Evolutionary conservation across 805 yeast species (phyloP), one percentile per base, ranked within the genome.

Genomic region (Ogataea henricii): DNA sequence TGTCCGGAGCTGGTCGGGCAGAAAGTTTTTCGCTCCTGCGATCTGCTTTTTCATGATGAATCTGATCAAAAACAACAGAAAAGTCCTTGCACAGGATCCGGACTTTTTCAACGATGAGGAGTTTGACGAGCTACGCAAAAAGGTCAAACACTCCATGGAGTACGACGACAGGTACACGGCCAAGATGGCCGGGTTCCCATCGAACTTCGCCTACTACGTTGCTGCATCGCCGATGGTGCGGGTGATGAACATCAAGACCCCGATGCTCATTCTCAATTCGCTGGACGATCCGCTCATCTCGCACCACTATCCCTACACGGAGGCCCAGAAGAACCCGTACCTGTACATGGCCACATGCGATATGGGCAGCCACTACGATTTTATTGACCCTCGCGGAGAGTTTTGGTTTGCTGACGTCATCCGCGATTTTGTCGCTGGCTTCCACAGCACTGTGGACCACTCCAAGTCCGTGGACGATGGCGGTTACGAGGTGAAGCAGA

Each of bases 301-400:
- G 10, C 69, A 76, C 14, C 69, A 75, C 30, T 73, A 82, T 34
- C 89, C 91, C 8, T 48, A 51, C 18, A 44, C 61, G 3, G 87
- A 81, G 46, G 74, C 77, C 16, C 51, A 60, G 32, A 64, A 70
- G 25, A 84, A 85, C 51, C 89, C 90, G 13, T 82, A 77, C 58
- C 66, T 82, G 21, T 69, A 78, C 26, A 66, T 83, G 65, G 70
- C 81, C 4, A 76, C 79, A 39, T 77, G 89, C 1, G 79, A 82
- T 45, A 60, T 81, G 12, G 94, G 94, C 53, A 92, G 92, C 6
- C 94, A 86, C 62, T 72, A 85, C 59, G 86, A 78, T 1, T 78
- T 70, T 47, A 58, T 78, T 33, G 71, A 76, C 46, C 55, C 60
- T 6, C 64, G 74, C 35, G 71, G 75, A 32, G 68, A 72, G 25